Conservation (phyloP, 192 early-diverging fungal species). For the Helicostylum pulchrum region DNA sequence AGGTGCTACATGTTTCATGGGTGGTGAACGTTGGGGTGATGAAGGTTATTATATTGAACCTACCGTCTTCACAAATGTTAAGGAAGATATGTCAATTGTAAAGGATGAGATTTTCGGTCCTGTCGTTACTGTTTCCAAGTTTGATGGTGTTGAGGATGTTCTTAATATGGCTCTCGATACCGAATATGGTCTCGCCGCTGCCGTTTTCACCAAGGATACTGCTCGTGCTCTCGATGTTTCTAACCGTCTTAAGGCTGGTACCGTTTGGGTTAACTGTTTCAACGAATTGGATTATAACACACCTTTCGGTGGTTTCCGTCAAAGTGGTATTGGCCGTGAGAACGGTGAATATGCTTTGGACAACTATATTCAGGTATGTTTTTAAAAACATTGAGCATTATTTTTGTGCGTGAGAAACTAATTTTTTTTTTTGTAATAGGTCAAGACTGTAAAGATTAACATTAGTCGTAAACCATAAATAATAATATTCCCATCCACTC, state of each 20-base stretch:
- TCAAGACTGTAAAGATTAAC: conserved; percentile 32
- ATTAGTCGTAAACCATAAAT: conserved; percentile 11
- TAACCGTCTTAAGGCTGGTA: conserved; percentile 51
- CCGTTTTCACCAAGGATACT: conserved; percentile 70
- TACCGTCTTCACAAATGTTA: conserved; percentile 68
- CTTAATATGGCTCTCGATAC: conserved; percentile 68
- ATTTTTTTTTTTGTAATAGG: conserved; percentile 10
- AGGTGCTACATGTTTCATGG: conserved; percentile 52
- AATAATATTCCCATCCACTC: background rate
- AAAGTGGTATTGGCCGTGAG: conserved; percentile 64
- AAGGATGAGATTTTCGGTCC: conserved; percentile 89
- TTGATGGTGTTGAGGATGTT: conserved; percentile 70
- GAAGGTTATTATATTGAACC: conserved; percentile 79
- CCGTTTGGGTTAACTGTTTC: conserved; percentile 43
- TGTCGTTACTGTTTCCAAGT: conserved; percentile 73
- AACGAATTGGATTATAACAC: conserved; percentile 21
- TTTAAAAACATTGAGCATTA: background rate
- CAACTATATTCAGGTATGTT: conserved; percentile 44
- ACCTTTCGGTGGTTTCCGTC: conserved; percentile 71
- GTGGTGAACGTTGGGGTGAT: conserved; percentile 58
- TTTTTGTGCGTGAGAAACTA: conserved; percentile 2
- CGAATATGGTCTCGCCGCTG: conserved; percentile 71
- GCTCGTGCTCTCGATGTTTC: conserved; percentile 53
- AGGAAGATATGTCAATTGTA: conserved; percentile 51
- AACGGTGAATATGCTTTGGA: conserved; percentile 52